Evolutionary conservation across 1,139 yeast species (phyloP).

Genomic region (Diutina catenulata): DNA sequence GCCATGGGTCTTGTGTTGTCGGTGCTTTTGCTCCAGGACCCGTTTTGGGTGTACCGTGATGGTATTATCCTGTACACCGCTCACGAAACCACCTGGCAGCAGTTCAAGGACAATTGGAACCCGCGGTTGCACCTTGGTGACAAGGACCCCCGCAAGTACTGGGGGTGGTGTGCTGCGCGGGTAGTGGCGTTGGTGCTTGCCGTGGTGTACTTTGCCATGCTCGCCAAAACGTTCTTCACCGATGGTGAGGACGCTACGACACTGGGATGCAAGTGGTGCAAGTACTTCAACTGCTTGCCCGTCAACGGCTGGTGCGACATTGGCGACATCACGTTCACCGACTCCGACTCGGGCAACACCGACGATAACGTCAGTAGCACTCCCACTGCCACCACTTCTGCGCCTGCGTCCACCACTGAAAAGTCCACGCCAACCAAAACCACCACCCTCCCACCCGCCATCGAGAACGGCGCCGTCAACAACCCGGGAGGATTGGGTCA

Average conservation of each 20-base stretch:
- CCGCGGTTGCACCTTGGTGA: slow-evolving; percentile 25
- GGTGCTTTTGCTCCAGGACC: slow-evolving; percentile 45
- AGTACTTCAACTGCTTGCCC: slow-evolving; percentile 60
- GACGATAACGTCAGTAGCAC: no score
- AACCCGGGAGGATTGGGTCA: slow-evolving; percentile 1
- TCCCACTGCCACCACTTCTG: background rate
- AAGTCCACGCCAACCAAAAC: background rate
- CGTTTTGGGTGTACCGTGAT: slow-evolving; percentile 35
- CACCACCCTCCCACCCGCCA: background rate
- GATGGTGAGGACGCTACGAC: slow-evolving; percentile 12
- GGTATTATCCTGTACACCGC: slow-evolving; percentile 30
- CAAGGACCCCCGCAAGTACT: slow-evolving; percentile 23
- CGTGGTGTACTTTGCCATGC: slow-evolving; percentile 38
- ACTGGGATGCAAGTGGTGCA: slow-evolving; percentile 52
- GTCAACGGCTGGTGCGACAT: slow-evolving; percentile 64
- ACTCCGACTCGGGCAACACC: no score
- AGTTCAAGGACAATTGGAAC: slow-evolving; percentile 32
- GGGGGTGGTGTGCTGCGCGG: slow-evolving; percentile 41
- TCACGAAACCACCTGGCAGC: slow-evolving; percentile 26
- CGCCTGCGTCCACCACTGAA: background rate
- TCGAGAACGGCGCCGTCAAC: background rate
- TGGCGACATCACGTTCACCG: slow-evolving; percentile 18
- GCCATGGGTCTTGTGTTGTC: slow-evolving; percentile 49
- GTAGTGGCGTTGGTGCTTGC: slow-evolving; percentile 33
- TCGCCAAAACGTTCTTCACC: slow-evolving; percentile 37